Conservation (phyloP, 2,329 filamentous ascomycete genomes). For the Cladosporium sp. region DNA sequence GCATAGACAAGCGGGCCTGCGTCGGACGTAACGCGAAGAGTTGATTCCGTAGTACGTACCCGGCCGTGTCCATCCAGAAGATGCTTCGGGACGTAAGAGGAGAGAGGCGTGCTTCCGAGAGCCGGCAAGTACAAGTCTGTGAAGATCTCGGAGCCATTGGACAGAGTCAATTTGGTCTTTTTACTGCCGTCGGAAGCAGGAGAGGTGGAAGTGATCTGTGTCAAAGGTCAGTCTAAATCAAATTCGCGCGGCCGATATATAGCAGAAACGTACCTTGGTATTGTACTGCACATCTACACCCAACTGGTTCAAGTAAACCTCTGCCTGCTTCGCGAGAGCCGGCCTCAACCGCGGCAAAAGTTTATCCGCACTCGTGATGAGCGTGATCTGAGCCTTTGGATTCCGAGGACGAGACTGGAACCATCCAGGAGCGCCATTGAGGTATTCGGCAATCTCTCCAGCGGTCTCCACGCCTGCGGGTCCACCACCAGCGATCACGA, state of each 20-base stretch:
- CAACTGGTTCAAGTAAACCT: constrained; percentile 43
- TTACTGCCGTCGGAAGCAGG: constrained; percentile 26
- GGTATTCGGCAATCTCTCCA: constrained; percentile 36
- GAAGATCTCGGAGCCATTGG: constrained; percentile 46
- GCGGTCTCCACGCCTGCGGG: constrained; percentile 41
- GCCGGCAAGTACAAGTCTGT: constrained; percentile 55
- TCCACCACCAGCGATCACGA: constrained; percentile 40
- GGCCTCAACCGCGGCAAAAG: constrained; percentile 44
- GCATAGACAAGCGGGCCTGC: constrained; percentile 46
- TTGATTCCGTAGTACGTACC: constrained; percentile 47
- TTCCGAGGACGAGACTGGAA: constrained; percentile 38
- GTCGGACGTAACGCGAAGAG: constrained; percentile 41
- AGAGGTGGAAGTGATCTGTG: constrained; percentile 17
- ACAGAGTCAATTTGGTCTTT: constrained; percentile 10
- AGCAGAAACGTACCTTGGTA: constrained; percentile 36
- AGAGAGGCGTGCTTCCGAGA: constrained; percentile 52
- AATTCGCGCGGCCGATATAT: background rate
- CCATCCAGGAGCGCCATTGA: constrained; percentile 46
- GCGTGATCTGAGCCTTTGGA: constrained; percentile 42
- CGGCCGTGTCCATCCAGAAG: constrained; percentile 49
- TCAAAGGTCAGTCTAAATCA: background rate
- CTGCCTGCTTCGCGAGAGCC: constrained; percentile 42
- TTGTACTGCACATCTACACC: constrained; percentile 43
- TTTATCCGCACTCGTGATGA: constrained; percentile 42
- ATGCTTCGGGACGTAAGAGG: constrained; percentile 47